Evolutionary conservation across 2,329 filamentous ascomycete genomes (phyloP).

Genomic region (Calonectria multiphialidica): DNA sequence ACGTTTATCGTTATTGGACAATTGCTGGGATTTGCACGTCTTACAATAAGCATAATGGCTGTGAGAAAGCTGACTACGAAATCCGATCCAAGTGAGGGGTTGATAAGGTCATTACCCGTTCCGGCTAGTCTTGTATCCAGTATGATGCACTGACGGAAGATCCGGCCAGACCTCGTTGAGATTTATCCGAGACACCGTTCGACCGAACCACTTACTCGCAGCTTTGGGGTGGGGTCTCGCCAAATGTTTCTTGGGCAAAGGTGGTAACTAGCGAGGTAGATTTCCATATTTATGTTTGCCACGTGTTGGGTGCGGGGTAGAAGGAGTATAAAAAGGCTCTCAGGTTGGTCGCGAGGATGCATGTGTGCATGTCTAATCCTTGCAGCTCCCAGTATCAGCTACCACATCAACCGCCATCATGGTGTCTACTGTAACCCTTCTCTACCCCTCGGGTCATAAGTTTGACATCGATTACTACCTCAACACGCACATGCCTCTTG

Average conservation of each 20-base stretch:
- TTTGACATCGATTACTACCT: conserved; percentile 21
- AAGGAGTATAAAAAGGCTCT: neutral
- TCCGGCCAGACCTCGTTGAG: neutral
- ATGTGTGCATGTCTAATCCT: neutral
- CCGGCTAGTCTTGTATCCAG: neutral
- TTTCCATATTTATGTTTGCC: neutral
- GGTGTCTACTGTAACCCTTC: neutral
- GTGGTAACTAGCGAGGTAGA: neutral
- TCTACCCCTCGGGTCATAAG: conserved; percentile 12
- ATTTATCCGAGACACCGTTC: conserved; percentile 1
- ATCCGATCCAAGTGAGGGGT: neutral
- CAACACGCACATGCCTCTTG: conserved; percentile 10
- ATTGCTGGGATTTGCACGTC: neutral
- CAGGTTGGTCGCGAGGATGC: neutral
- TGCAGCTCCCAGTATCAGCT: neutral
- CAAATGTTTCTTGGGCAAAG: neutral
- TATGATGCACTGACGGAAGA: neutral
- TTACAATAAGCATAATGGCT: neutral
- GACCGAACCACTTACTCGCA: conserved; percentile 5
- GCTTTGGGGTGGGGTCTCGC: neutral
- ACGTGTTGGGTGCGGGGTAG: conserved; percentile 2
- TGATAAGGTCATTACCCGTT: neutral
- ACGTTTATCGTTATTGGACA: neutral
- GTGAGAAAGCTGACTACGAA: neutral
- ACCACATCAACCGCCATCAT: neutral